Percentiles rank a stretch among this genome's conserved stretches.
Evolutionary conservation across 192 early-diverging fungal species (phyloP).

Genomic region (Linnemannia schmuckeri): DNA sequence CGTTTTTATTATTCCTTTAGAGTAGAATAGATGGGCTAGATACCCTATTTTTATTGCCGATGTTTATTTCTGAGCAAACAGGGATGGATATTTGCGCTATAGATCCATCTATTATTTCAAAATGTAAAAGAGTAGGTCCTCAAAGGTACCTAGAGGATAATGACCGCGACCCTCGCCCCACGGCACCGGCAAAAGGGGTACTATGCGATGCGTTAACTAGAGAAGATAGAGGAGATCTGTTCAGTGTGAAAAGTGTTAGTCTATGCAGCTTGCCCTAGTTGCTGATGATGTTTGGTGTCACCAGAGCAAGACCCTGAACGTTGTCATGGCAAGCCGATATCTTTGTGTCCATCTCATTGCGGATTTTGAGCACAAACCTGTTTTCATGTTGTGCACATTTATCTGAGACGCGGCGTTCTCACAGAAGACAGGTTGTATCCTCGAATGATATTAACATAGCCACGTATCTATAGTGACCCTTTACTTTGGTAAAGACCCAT

Average conservation of each 20-base stretch:
- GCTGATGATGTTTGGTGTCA: neutral
- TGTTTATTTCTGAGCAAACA: neutral
- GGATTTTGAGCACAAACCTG: neutral
- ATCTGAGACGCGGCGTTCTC: neutral
- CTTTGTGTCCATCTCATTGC: neutral
- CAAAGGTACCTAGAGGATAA: neutral
- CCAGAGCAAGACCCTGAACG: neutral
- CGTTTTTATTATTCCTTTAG: neutral
- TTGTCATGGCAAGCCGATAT: neutral
- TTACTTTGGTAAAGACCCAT: too few species aligned
- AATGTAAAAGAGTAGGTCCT: neutral
- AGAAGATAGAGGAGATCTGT: too few species aligned
- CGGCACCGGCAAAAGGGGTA: neutral
- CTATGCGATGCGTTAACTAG: too few species aligned
- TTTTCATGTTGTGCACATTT: neutral
- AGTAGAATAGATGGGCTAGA: neutral
- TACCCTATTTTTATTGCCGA: neutral
- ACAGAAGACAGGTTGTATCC: too few species aligned
- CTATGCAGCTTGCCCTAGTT: too few species aligned
- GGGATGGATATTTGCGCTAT: neutral
- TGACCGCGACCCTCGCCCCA: neutral
- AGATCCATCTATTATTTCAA: neutral
- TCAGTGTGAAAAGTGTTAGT: too few species aligned
- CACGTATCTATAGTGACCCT: too few species aligned
- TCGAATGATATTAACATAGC: too few species aligned